Base-by-base conservation (phyloP, 208 protist species). In the Crithidia mellificae region DNA sequence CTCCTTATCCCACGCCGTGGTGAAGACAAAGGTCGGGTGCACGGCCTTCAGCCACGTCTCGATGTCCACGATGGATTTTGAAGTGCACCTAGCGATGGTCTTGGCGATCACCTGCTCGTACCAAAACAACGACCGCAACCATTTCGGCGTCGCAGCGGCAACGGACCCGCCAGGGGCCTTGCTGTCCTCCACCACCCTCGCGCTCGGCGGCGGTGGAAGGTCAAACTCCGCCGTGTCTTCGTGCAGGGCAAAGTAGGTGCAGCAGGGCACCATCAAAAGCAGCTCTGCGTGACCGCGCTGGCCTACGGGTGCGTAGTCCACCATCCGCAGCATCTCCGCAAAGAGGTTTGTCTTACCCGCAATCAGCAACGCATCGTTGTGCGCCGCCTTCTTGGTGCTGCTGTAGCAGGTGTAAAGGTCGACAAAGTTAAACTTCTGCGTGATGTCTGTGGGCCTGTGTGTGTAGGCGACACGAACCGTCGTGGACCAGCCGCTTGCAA, bases 331-430 rank as follows among this genome's bases (percentile, higher is more conserved):
- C 29, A 70, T 0, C 64, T 70, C 53, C 2, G 39, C 15, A 12
- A 52, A 44, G 24, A 70, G 62, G 64, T 62, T 70, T 6, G 43
- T 52, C 53, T 70, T 70, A 53, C 64, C 64, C n/a, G 38, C 3
- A 43, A 38, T 20, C 11, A 62, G 3, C 3, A 70, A 24, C 0
- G 64, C 29, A 1, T 61, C 64, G 32, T 46, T 70, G 44, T 53
- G 64, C 15, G 64, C 38, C 14, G 17, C 39, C 14, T 44, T 34
- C 64, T 70, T 70, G 38, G 51, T 70, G 17, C 19, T n/a, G n/a
- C n/a, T n/a, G n/a, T n/a, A n/a, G 4, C 52, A 3, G 11, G 6
- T 29, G 15, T 61, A 38, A 17, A 69, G 25, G 19, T 46, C 11
- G 38, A 69, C 49, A 11, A n/a, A 61, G 7, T 61, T 8, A 15